phyloP scores from a whole-genome alignment of 164 flowering plant species.

The Chloranthus sessilifolius region DNA sequence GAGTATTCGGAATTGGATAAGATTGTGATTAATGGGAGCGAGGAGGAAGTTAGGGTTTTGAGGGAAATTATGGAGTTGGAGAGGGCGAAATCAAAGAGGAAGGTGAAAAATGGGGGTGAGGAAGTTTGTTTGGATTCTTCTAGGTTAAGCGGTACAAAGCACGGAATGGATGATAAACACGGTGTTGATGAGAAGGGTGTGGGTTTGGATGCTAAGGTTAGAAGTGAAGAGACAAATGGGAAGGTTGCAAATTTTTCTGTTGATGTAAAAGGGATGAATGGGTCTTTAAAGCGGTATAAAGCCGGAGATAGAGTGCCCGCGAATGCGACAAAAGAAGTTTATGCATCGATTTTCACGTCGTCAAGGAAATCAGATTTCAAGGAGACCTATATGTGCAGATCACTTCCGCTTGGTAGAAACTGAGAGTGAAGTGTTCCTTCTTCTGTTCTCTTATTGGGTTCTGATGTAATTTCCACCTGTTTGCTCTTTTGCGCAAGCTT shows the following conservation, averaged over 20 bases:
- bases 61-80: slow-evolving; percentile 69
- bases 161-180: slow-evolving; percentile 41
- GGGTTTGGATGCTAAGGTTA: neutral
- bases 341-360: slow-evolving; percentile 90
- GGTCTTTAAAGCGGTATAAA: slow-evolving; percentile 49
- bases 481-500: too few species aligned
- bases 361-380: slow-evolving; percentile 70
- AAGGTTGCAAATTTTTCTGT: slow-evolving; percentile 25
- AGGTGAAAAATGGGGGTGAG: slow-evolving; percentile 36
- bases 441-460: too few species aligned
- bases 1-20: slow-evolving; percentile 66
- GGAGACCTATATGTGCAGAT: slow-evolving; percentile 85
- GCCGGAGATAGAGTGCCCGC: slow-evolving; percentile 53
- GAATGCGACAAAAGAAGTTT: slow-evolving; percentile 74
- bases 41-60: slow-evolving; percentile 70
- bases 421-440: slow-evolving; percentile 19
- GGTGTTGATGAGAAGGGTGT: slow-evolving; percentile 16
- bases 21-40: slow-evolving; percentile 79
- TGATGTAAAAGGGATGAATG: slow-evolving; percentile 24
- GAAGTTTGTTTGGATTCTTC: slow-evolving; percentile 13
- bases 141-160: slow-evolving; percentile 48
- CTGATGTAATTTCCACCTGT: too few species aligned
- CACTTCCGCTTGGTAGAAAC: slow-evolving; percentile 92
- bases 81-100: slow-evolving; percentile 52
- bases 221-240: slow-evolving; percentile 30